Percentiles rank a stretch among this genome's conserved stretches.
These are phyloP conservation scores for Turritis glabra DNA, from an alignment of 345 rosid species.

Conservation along the genomic window DNA sequence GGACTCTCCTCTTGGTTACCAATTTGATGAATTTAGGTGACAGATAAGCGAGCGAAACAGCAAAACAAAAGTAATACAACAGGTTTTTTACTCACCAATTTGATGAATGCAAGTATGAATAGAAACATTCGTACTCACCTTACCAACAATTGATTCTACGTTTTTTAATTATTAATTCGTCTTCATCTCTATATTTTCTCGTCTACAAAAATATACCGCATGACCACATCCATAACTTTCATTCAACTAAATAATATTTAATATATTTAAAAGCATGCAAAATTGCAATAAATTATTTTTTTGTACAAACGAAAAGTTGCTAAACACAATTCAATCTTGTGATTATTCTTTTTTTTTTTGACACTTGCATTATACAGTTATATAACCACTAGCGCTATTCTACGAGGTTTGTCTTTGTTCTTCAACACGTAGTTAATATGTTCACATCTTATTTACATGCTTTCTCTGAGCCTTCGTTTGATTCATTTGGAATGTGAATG, in stretches of 20 bases:
- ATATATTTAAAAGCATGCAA: neutral
- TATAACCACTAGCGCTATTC: neutral
- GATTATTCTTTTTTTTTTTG: neutral
- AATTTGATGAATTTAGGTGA: neutral
- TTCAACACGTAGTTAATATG: neutral
- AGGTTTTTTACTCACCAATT: neutral
- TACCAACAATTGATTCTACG: neutral
- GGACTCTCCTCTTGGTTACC: neutral
- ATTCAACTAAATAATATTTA: neutral
- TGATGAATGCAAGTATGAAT: neutral
- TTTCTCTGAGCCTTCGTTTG: neutral
- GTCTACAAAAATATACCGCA: neutral
- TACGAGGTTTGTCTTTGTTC: neutral
- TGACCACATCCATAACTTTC: neutral
- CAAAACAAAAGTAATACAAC: neutral
- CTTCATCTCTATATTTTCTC: no score
- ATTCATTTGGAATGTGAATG: neutral
- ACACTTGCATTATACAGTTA: conserved; percentile 6
- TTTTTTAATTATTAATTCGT: no score
- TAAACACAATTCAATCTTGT: conserved; percentile 2
- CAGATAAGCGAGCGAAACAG: neutral
- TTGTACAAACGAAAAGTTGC: neutral
- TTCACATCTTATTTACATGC: neutral
- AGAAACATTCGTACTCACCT: neutral
- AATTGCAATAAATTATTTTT: neutral